Evolutionary conservation across 83 land plant species (phyloP).

Genomic region (Diphasiastrum complanatum): DNA sequence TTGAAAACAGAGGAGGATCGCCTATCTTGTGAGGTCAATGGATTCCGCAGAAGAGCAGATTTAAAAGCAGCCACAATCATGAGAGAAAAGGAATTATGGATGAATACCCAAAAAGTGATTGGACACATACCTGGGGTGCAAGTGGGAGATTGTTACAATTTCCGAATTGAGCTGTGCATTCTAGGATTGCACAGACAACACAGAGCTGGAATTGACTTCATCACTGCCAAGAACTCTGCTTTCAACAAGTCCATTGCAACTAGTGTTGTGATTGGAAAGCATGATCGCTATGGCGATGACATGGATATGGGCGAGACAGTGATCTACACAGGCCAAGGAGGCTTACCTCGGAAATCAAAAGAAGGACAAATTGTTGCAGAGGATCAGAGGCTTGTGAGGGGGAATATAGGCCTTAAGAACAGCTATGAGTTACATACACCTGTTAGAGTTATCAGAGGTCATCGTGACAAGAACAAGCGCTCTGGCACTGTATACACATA

Average conservation of each 20-base stretch:
- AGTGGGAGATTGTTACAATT: background rate
- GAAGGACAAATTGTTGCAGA: too few relatives aligned
- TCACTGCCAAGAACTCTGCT: background rate
- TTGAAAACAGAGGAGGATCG: too few relatives aligned
- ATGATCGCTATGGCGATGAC: too few relatives aligned
- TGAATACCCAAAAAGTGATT: background rate
- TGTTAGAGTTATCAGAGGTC: background rate
- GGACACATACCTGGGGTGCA: slow-evolving; percentile 3
- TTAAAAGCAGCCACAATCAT: background rate
- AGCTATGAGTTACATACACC: background rate
- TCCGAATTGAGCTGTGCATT: background rate
- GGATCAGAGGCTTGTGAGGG: background rate
- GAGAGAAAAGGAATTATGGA: background rate
- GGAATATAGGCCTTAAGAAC: background rate
- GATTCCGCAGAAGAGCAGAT: too few relatives aligned
- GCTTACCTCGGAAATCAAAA: too few relatives aligned
- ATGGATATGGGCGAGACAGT: too few relatives aligned
- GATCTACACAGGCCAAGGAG: too few relatives aligned
- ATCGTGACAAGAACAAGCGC: background rate
- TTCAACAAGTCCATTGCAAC: background rate
- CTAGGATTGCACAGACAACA: background rate
- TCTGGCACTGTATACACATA: background rate
- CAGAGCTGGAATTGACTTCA: background rate
- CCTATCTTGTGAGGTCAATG: too few relatives aligned
- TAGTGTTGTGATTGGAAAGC: too few relatives aligned